A percentile compares a stretch with the other conserved stretches of the same genome.
Conservation (phyloP, 75 land plant genomes). For the Pseudotsuga menziesii region DNA sequence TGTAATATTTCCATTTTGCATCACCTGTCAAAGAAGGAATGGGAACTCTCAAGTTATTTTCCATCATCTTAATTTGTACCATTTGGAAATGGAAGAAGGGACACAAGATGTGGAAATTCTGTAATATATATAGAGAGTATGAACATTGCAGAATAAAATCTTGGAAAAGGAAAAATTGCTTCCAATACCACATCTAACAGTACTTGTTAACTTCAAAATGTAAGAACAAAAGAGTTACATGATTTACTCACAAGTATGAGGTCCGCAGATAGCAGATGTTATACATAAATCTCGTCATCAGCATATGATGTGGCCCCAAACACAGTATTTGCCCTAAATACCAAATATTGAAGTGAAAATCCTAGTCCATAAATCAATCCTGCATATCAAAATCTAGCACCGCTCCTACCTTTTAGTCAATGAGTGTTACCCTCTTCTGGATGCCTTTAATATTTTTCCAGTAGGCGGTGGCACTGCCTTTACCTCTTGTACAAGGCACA, state of each 20-base stretch:
- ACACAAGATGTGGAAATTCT: not conserved
- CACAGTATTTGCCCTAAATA: no score
- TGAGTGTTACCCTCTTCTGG: no score
- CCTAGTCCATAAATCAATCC: no score
- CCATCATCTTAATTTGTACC: not conserved
- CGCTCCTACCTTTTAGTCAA: no score
- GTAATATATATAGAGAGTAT: not conserved
- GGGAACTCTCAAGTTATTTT: not conserved
- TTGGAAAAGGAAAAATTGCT: not conserved
- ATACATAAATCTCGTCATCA: no score
- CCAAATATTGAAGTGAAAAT: no score
- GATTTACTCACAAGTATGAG: constrained; percentile 62
- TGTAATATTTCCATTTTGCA: constrained; percentile 80
- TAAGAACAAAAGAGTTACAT: not conserved
- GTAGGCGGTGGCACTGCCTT: no score
- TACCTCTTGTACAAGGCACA: no score
- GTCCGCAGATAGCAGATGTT: constrained; percentile 82
- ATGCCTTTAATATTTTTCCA: no score
- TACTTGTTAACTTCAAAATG: not conserved
- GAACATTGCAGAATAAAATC: not conserved
- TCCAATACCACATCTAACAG: not conserved
- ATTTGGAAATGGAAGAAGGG: not conserved
- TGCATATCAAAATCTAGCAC: no score
- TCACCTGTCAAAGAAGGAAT: constrained; percentile 51
- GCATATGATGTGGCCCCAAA: no score